Evolutionary conservation across 2,329 filamentous ascomycete genomes (phyloP).

Genomic region (Colletotrichum truncatum): DNA sequence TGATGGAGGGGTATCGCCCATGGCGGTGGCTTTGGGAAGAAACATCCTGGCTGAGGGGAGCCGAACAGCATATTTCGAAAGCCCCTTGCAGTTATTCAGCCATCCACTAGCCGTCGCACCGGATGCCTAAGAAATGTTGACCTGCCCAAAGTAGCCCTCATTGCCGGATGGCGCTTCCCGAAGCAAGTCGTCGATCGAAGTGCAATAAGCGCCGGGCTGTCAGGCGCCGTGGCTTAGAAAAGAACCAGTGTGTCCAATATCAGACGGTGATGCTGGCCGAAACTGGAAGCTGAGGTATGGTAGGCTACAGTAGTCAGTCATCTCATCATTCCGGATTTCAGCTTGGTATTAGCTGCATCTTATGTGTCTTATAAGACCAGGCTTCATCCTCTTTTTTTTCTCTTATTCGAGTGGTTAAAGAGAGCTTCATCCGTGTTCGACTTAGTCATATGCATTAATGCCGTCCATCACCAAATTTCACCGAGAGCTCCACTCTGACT

Average conservation of each 20-base stretch:
- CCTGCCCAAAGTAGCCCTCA: neutral
- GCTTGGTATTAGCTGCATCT: neutral
- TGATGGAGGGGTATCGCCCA: slow-evolving; percentile 10
- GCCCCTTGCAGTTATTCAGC: slow-evolving; percentile 11
- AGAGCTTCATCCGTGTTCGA: slow-evolving; percentile 1
- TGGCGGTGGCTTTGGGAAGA: slow-evolving; percentile 25
- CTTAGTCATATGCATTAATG: slow-evolving; percentile 24
- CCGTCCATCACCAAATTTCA: slow-evolving; percentile 24
- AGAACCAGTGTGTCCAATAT: slow-evolving; percentile 13
- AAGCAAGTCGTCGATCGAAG: slow-evolving; percentile 2
- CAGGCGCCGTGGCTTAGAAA: slow-evolving; percentile 6
- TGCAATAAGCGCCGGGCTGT: neutral
- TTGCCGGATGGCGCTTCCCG: neutral
- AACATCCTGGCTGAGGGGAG: neutral
- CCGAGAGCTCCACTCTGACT: slow-evolving; percentile 10
- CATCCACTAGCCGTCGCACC: neutral
- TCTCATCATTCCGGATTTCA: slow-evolving; percentile 8
- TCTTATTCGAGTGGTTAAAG: neutral
- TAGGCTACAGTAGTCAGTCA: neutral
- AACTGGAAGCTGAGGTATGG: slow-evolving; percentile 4
- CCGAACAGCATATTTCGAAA: neutral
- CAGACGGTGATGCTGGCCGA: slow-evolving; percentile 23
- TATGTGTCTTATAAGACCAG: slow-evolving; percentile 3
- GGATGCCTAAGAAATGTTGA: slow-evolving; percentile 19
- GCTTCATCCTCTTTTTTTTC: slow-evolving; percentile 17